Evolutionary conservation across 2,329 filamentous ascomycete species (phyloP).

Genomic region (Neofusicoccum ribis): DNA sequence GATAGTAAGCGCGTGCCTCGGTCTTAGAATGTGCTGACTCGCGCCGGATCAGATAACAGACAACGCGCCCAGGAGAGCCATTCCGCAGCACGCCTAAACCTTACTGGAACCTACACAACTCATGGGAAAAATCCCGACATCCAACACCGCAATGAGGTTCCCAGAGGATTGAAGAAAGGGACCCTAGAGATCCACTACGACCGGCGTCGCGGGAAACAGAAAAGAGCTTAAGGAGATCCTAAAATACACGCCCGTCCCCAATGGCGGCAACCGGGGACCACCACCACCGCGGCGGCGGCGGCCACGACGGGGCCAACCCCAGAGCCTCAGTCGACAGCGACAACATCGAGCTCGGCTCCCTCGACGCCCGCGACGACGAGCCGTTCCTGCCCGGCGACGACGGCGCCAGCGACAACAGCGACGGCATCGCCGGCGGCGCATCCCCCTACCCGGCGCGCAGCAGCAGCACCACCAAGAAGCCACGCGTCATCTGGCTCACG

Average conservation of each 20-base stretch:
- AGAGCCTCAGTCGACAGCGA: neutral
- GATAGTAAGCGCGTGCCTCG: neutral
- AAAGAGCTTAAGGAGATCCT: neutral
- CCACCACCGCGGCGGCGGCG: neutral
- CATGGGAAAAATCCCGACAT: neutral
- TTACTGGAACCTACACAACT: neutral
- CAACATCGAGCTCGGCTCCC: neutral
- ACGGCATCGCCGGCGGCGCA: neutral
- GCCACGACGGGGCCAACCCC: neutral
- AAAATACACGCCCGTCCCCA: too few relatives aligned
- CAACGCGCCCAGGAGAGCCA: neutral
- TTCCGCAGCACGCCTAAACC: neutral
- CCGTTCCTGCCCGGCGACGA: neutral
- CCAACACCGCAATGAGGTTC: neutral
- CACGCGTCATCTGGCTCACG: slow-evolving; percentile 21
- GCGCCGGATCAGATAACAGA: slow-evolving; percentile 12
- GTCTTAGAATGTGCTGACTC: neutral
- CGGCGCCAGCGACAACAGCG: neutral
- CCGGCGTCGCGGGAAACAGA: neutral
- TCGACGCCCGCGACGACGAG: neutral
- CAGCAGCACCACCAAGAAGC: neutral
- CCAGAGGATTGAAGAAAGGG: neutral
- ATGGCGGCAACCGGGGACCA: neutral
- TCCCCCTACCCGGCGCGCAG: neutral
- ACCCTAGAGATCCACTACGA: neutral